Percentiles rank a stretch among this genome's conserved stretches.
These are phyloP conservation scores for Nelumbo lutea DNA, from an alignment of 164 flowering plant species.

Conservation along the genomic window DNA sequence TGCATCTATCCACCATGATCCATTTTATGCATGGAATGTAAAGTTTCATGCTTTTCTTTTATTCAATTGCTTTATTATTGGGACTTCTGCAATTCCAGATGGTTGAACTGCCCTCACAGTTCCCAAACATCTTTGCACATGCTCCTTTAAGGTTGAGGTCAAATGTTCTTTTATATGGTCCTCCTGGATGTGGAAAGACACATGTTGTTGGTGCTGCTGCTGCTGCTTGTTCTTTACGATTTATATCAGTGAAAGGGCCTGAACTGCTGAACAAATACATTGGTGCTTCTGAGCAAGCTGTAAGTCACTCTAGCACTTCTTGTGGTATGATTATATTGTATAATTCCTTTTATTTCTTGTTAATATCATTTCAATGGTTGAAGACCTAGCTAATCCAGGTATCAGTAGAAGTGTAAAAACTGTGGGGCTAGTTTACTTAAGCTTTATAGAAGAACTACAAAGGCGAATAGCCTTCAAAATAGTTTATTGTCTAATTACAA, in stretches of 20 bases:
- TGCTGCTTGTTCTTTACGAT: conserved; percentile 87
- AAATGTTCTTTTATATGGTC: conserved; percentile 94
- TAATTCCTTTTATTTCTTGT: background rate
- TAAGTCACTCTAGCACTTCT: conserved; percentile 30
- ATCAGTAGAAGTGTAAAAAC: no score
- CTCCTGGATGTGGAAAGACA: conserved; percentile 99
- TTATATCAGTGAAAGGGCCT: conserved; percentile 95
- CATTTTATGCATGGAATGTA: background rate
- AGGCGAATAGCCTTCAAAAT: no score
- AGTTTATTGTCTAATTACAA: no score
- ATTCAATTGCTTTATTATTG: background rate
- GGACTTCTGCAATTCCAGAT: conserved; percentile 41
- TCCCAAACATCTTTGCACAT: conserved; percentile 67
- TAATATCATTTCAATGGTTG: background rate
- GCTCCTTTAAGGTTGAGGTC: conserved; percentile 86
- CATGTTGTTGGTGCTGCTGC: conserved; percentile 98
- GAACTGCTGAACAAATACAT: conserved; percentile 93
- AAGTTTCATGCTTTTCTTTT: background rate
- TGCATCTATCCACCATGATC: background rate
- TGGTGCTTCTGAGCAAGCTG: conserved; percentile 99
- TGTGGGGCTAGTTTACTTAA: no score
- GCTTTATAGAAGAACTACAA: no score
- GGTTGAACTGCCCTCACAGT: conserved; percentile 90
- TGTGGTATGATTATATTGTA: background rate
- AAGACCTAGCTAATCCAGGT: no score